phyloP scores from a whole-genome alignment of 1,139 yeast species.

The Candida tropicalis region DNA sequence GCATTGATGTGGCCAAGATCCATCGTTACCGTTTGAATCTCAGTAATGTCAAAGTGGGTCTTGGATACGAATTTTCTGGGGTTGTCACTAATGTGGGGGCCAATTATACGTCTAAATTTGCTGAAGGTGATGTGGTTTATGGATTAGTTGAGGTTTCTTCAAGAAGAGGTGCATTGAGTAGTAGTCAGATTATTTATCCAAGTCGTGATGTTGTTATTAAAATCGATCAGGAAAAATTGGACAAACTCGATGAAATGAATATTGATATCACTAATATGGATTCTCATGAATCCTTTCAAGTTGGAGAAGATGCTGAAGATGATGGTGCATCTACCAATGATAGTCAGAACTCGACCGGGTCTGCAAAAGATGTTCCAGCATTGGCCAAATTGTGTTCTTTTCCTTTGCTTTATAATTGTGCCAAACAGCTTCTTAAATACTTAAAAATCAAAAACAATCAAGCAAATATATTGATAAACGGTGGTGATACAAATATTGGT shows the following conservation, averaged over 20 bases:
- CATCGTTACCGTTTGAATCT: slow-evolving; percentile 39
- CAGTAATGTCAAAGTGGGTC: slow-evolving; percentile 41
- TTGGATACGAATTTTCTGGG: slow-evolving; percentile 49
- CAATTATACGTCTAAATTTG: slow-evolving; percentile 24
- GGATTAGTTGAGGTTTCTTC: slow-evolving; percentile 39
- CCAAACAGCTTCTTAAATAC: slow-evolving; percentile 40
- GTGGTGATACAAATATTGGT: slow-evolving; percentile 48
- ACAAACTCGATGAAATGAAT: slow-evolving; percentile 23
- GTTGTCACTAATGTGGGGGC: slow-evolving; percentile 35
- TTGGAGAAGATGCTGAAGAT: slow-evolving; percentile 17
- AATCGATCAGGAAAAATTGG: slow-evolving; percentile 29
- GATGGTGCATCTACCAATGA: no score
- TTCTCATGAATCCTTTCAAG: slow-evolving; percentile 17
- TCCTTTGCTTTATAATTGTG: slow-evolving; percentile 42
- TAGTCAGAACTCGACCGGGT: no score
- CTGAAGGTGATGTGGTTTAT: slow-evolving; percentile 39
- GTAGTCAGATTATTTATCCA: slow-evolving; percentile 39
- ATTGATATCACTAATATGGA: slow-evolving; percentile 18
- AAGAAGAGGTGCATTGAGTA: slow-evolving; percentile 41
- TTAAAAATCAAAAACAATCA: slow-evolving; percentile 20
- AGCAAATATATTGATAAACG: slow-evolving; percentile 42
- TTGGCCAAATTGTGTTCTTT: slow-evolving; percentile 39
- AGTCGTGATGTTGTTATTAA: slow-evolving; percentile 33
- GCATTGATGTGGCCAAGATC: slow-evolving; percentile 42
- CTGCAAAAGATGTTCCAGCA: slow-evolving; percentile 30